Percentiles rank a stretch among this genome's conserved stretches.
phyloP scores from a whole-genome alignment of 2,329 filamentous ascomycete species.

The Sporothrix schenckii region DNA sequence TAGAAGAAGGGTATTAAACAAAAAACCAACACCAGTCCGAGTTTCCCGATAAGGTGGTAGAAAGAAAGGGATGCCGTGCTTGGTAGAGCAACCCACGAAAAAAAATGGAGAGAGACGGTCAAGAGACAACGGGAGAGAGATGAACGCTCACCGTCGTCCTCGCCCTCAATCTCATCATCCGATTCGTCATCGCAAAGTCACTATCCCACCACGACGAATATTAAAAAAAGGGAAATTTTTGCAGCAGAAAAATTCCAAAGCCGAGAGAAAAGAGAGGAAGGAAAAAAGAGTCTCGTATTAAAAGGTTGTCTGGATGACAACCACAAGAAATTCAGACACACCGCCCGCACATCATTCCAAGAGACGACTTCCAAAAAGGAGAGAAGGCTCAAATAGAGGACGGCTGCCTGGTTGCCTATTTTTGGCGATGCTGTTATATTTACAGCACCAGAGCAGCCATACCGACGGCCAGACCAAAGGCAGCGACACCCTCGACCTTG shows the following conservation, averaged over 20 bases:
- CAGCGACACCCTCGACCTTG: constrained; percentile 32
- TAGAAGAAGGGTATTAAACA: constrained; percentile 32
- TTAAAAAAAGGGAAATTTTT: constrained; percentile 26
- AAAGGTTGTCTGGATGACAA: neutral
- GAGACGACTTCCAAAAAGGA: neutral
- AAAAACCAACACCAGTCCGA: constrained; percentile 20
- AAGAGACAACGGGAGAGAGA: neutral
- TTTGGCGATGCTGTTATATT: constrained; percentile 22
- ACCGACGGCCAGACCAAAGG: constrained; percentile 35
- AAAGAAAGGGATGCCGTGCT: neutral
- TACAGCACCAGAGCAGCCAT: constrained; percentile 36
- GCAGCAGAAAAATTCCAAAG: constrained; percentile 28
- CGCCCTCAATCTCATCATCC: neutral
- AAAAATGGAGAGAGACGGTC: neutral
- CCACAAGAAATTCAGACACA: neutral
- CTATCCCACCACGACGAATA: constrained; percentile 1
- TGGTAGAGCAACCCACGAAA: neutral
- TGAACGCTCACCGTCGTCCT: neutral
- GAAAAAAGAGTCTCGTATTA: constrained; percentile 25
- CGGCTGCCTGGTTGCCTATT: neutral
- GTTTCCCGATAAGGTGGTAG: constrained; percentile 12
- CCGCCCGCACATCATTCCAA: neutral
- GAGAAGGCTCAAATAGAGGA: neutral
- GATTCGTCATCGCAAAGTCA: neutral
- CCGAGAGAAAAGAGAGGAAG: no score